Evolutionary conservation across 345 rosid species (phyloP).

Genomic region (Eucalyptus regnans): DNA sequence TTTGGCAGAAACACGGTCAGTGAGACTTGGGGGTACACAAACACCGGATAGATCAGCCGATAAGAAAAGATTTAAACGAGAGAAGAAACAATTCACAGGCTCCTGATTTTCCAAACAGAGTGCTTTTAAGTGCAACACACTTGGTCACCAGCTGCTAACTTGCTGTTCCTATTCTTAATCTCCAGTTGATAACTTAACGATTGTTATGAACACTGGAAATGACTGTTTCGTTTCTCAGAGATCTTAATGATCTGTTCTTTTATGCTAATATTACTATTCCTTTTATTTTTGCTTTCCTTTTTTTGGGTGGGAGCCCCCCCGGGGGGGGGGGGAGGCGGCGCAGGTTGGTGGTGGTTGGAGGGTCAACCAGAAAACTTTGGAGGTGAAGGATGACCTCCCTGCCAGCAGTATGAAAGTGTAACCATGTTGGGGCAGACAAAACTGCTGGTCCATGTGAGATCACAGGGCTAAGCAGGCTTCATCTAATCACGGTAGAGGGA

Average conservation of each 20-base stretch:
- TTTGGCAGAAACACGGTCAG: neutral
- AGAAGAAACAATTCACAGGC: neutral
- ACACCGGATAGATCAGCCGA: neutral
- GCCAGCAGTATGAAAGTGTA: neutral
- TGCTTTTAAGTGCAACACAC: neutral
- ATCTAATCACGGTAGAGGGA: neutral
- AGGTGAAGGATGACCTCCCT: neutral
- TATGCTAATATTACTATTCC: neutral
- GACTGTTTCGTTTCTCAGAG: neutral
- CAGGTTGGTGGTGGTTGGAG: too few relatives aligned
- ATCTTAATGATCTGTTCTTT: neutral
- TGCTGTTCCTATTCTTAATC: neutral
- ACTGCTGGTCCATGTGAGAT: neutral
- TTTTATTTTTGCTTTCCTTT: neutral
- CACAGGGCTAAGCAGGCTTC: neutral
- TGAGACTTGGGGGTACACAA: neutral
- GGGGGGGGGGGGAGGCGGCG: too few relatives aligned
- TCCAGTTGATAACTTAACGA: neutral
- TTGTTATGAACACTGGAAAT: neutral
- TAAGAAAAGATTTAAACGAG: neutral
- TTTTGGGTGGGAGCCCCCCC: neutral
- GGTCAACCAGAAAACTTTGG: neutral
- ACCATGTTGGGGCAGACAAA: neutral
- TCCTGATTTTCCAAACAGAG: neutral
- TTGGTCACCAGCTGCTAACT: neutral